Base-by-base conservation (phyloP, 176 grass and related monocot species). In the Oryza meridionalis region DNA sequence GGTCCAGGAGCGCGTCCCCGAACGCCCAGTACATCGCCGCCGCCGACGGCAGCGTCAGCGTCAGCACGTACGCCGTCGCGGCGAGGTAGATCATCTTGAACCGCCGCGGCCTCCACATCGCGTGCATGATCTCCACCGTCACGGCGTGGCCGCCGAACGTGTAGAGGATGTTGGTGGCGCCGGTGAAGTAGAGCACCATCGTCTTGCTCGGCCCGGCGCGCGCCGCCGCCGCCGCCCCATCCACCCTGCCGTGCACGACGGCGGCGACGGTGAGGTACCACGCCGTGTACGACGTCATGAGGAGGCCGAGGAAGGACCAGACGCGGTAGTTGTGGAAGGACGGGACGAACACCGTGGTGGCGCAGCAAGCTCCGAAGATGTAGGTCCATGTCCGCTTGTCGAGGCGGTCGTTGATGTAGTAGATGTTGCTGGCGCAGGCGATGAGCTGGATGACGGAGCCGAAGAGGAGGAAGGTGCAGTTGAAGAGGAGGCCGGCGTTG, bases 121-220 rank as follows among this genome's bases (percentile, higher is more conserved):
- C 96, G 84, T 98, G 96, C 96, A 98, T 98, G 76, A 98, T 92
- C 87, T 98, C 96, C 96, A 98, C 96, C 37, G 96, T 98, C 70
- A 98, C 96, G 81, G 96, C 96, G 75, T 98, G 96, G 13, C 96
- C 96, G 82, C 96, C 96, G 68, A 99, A 99, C 51, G 96, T 99
- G 85, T 99, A 99, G 58, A 99, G 93, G 64, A 99, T 99, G 87
- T 99, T 99, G 67, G 96, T 99, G 72, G 96, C 91, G 13, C 96
- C 96, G 0, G 96, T 99, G 93, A 99, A 99, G 86, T 99, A 99
- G 55, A 99, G 75, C 45, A 99, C 96, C 91, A 96, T 89, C 29
- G 29, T 31, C 87, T 92, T 96, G 77, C 21, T 85, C 0, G 96
- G 96, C 25, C 91, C 96, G 6, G 96, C 90, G 71, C 96, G 93